phyloP scores from a whole-genome alignment of 1,139 yeast genomes.

The Nematodospora anomalae region DNA sequence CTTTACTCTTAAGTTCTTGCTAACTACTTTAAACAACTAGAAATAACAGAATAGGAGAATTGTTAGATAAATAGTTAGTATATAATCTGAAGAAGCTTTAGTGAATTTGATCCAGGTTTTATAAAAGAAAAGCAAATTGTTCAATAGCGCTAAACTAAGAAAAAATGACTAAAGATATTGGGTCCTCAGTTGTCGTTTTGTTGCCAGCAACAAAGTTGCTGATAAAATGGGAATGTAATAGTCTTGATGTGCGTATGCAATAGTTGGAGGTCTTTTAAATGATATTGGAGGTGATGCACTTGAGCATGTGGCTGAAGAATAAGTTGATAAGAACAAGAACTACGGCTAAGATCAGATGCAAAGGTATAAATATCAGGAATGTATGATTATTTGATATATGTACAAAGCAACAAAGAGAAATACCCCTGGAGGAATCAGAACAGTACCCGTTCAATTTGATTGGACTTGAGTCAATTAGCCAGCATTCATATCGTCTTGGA shows the following conservation, averaged over 20 bases:
- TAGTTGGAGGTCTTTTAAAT: conserved; percentile 35
- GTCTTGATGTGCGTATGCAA: too few species aligned
- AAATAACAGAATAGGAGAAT: background rate
- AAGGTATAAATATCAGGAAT: too few species aligned
- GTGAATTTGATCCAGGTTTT: too few species aligned
- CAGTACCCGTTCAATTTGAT: too few species aligned
- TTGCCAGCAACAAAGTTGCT: conserved; percentile 37
- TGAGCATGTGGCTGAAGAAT: conserved; percentile 31
- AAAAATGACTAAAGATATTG: conserved; percentile 27
- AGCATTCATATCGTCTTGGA: background rate
- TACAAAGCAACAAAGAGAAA: background rate
- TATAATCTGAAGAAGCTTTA: too few species aligned
- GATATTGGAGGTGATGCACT: conserved; percentile 33
- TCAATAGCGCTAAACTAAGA: conserved; percentile 10
- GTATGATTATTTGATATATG: too few species aligned
- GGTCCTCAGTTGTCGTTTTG: conserved; percentile 32
- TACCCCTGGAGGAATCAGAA: too few species aligned
- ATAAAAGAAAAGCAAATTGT: too few species aligned
- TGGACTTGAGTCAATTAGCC: too few species aligned
- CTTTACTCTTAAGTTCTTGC: too few species aligned
- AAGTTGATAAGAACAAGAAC: conserved; percentile 8
- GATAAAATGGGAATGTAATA: too few species aligned
- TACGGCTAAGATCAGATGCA: background rate
- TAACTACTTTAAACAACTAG: background rate
- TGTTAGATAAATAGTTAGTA: too few species aligned